A percentile compares a stretch with the other conserved stretches of the same genome.
Evolutionary conservation across 139 green algal genomes (phyloP).

Genomic region (Astrephomene gubernaculifera): DNA sequence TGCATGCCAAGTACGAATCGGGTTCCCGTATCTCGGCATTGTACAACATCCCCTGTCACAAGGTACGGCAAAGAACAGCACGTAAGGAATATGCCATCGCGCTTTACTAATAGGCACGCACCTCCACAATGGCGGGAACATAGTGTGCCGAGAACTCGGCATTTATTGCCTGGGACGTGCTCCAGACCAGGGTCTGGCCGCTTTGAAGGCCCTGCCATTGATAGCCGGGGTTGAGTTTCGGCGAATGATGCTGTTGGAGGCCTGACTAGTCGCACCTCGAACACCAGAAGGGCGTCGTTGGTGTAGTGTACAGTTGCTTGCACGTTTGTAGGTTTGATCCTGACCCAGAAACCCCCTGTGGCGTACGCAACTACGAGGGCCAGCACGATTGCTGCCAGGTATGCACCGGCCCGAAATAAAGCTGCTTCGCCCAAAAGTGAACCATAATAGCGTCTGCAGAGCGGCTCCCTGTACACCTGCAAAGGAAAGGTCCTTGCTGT

Average conservation of each 20-base stretch:
- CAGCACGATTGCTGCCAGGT: slow-evolving; percentile 40
- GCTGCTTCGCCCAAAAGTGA: slow-evolving; percentile 22
- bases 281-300: slow-evolving; percentile 44
- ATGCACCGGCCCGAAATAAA: slow-evolving; percentile 29
- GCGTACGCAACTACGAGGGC: slow-evolving; percentile 51
- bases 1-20: too few relatives aligned
- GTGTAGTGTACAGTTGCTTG: slow-evolving; percentile 56
- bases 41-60: too few relatives aligned
- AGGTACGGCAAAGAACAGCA: too few relatives aligned
- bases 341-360: slow-evolving; percentile 58
- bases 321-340: slow-evolving; percentile 35
- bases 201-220: background rate
- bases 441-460: slow-evolving; percentile 51
- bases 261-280: slow-evolving; percentile 45
- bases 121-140: slow-evolving; percentile 58
- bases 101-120: too few relatives aligned
- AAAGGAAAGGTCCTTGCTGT: background rate
- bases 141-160: slow-evolving; percentile 39
- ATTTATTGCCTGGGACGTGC: slow-evolving; percentile 46
- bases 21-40: too few relatives aligned
- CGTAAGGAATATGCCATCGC: too few relatives aligned
- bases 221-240: too few relatives aligned
- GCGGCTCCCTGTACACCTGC: slow-evolving; percentile 56
- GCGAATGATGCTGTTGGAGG: too few relatives aligned
- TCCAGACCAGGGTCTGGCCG: slow-evolving; percentile 62